Percentiles rank a stretch among this genome's conserved stretches.
Conservation (phyloP, 768 basidiomycete genomes). For the Termitomyces sp. region DNA sequence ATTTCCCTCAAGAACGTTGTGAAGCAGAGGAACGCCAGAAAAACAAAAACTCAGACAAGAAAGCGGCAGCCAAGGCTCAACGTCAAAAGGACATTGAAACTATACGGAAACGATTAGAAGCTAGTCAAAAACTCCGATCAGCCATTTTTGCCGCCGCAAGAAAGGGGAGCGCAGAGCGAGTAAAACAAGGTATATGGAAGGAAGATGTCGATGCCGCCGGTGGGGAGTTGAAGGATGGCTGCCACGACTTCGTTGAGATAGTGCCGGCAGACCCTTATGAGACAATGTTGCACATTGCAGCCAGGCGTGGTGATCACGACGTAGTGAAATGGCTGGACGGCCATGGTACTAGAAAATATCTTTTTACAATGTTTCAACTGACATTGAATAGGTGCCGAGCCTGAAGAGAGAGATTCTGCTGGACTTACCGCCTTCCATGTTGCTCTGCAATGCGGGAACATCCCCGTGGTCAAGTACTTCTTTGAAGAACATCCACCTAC, state of each 20-base stretch:
- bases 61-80: constrained; percentile 43
- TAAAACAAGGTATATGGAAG: constrained; percentile 66
- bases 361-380: constrained; percentile 10
- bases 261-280: constrained; percentile 51
- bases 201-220: constrained; percentile 66
- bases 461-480: constrained; percentile 52
- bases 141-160: constrained; percentile 64
- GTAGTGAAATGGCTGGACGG: constrained; percentile 66
- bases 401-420: constrained; percentile 58
- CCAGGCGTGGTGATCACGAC: constrained; percentile 45
- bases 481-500: constrained; percentile 54
- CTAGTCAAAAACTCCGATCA: constrained; percentile 52
- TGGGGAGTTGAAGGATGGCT: constrained; percentile 57
- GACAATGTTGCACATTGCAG: constrained; percentile 67
- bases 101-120: constrained; percentile 38
- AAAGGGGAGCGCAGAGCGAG: constrained; percentile 39
- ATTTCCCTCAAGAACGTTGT: constrained; percentile 35
- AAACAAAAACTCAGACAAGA: constrained; percentile 47
- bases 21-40: constrained; percentile 56
- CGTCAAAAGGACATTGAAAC: constrained; percentile 47
- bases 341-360: constrained; percentile 46
- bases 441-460: constrained; percentile 48
- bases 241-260: constrained; percentile 41
- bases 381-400: constrained; percentile 52
- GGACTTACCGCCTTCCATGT: constrained; percentile 63